phyloP scores from a whole-genome alignment of 176 grass and related monocot species.

The Oryza longistaminata region DNA sequence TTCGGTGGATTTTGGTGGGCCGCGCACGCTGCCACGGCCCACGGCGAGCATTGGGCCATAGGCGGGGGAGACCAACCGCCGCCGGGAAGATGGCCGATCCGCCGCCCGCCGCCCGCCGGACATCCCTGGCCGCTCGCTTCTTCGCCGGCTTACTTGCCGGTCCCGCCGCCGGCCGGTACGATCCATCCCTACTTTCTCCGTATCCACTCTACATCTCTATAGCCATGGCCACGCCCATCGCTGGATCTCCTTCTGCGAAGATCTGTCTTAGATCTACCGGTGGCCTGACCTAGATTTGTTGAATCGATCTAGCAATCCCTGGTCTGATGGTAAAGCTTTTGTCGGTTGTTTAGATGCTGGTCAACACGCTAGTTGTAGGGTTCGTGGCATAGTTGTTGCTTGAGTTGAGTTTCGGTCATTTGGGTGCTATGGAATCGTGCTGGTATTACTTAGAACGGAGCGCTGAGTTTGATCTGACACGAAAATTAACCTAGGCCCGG shows the following conservation, averaged over 20 bases:
- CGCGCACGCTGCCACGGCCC: too few relatives aligned
- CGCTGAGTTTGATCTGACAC: not conserved
- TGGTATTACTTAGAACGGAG: not conserved
- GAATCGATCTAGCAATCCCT: not conserved
- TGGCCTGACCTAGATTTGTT: not conserved
- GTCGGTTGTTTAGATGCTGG: not conserved
- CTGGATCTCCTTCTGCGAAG: constrained; percentile 9
- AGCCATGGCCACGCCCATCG: not conserved
- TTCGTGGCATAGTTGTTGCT: not conserved
- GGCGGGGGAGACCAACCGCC: not conserved
- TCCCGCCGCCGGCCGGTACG: not conserved
- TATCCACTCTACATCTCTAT: not conserved
- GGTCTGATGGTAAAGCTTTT: not conserved
- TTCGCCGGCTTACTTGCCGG: not conserved
- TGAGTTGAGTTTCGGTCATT: not conserved
- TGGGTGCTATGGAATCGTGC: not conserved
- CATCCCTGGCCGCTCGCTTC: not conserved
- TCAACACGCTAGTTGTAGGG: not conserved
- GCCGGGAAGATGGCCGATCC: not conserved
- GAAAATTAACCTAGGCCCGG: not conserved
- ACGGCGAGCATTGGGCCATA: too few relatives aligned
- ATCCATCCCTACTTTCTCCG: not conserved
- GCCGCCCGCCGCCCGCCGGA: not conserved
- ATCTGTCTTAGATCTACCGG: not conserved
- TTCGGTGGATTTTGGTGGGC: too few relatives aligned